Conservation (phyloP, 2,329 filamentous ascomycete species). For the Nakataea oryzae region DNA sequence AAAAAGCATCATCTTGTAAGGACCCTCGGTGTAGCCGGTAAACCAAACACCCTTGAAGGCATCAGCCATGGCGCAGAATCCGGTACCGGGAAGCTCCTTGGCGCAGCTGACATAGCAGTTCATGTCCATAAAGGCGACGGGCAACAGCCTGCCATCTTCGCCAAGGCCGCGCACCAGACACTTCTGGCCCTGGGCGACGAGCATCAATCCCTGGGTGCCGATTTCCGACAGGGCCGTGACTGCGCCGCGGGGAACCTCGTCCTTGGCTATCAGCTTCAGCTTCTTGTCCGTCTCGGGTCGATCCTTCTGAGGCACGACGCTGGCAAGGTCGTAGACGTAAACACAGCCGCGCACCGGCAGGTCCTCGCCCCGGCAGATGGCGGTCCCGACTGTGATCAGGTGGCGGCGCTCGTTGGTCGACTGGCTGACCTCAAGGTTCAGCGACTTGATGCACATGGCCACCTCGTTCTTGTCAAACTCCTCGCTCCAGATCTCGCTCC, state of each 20-base stretch:
- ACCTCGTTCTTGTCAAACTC: conserved; percentile 65
- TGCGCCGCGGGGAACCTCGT: conserved; percentile 84
- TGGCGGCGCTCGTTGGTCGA: conserved; percentile 77
- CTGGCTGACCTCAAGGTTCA: conserved; percentile 85
- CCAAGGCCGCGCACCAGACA: conserved; percentile 94
- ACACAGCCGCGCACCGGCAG: conserved; percentile 75
- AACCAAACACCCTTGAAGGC: conserved; percentile 94
- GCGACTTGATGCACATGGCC: conserved; percentile 69
- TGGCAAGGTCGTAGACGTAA: conserved; percentile 84
- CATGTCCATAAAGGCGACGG: conserved; percentile 96
- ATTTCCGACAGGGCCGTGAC: conserved; percentile 80
- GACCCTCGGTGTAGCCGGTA: conserved; percentile 90
- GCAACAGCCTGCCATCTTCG: conserved; percentile 84
- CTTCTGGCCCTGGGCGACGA: conserved; percentile 90
- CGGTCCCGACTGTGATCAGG: conserved; percentile 76
- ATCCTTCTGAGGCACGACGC: conserved; percentile 81
- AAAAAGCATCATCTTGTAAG: conserved; percentile 88
- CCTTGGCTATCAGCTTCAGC: conserved; percentile 76
- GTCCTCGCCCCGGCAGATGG: conserved; percentile 81
- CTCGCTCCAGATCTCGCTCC: conserved; percentile 68
- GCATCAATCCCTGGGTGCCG: conserved; percentile 78
- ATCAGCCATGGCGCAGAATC: conserved; percentile 80
- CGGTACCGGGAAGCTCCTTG: conserved; percentile 73
- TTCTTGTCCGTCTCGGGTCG: conserved; percentile 76
- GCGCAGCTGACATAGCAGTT: conserved; percentile 84